phyloP scores from a whole-genome alignment of 352 stramenopile species.

The Globisporangium barbulae region DNA sequence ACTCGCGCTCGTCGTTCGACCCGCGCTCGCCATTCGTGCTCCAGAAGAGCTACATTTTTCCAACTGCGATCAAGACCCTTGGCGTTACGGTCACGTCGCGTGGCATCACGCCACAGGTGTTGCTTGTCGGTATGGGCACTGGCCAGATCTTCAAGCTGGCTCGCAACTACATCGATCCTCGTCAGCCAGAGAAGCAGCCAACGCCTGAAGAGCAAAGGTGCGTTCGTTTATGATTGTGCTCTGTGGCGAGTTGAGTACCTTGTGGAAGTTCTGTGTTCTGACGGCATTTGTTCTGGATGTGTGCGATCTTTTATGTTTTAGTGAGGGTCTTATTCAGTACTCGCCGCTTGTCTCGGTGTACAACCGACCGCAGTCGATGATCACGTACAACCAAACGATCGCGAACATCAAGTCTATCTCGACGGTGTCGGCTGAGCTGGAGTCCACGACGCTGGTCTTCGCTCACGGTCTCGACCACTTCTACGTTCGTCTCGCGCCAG shows the following conservation, averaged over 20 bases:
- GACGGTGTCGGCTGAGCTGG: slow-evolving; percentile 83
- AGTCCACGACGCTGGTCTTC: slow-evolving; percentile 95
- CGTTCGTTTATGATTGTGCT: slow-evolving; percentile 17
- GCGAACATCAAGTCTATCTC: slow-evolving; percentile 68
- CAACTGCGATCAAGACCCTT: slow-evolving; percentile 87
- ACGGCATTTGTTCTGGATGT: not conserved
- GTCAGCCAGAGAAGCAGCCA: slow-evolving; percentile 90
- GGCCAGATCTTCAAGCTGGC: slow-evolving; percentile 93
- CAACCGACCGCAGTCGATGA: slow-evolving; percentile 76
- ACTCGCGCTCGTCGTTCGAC: slow-evolving; percentile 92
- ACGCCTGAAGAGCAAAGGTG: slow-evolving; percentile 77
- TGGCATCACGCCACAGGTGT: slow-evolving; percentile 94
- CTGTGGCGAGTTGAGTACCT: not conserved
- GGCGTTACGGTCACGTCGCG: slow-evolving; percentile 91
- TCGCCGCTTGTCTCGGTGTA: slow-evolving; percentile 88
- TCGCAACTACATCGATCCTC: slow-evolving; percentile 91
- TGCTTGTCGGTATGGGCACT: slow-evolving; percentile 91
- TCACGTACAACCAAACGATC: slow-evolving; percentile 92
- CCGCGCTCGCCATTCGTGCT: slow-evolving; percentile 88
- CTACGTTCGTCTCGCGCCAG: slow-evolving; percentile 91
- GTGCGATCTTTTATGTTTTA: slow-evolving; percentile 13
- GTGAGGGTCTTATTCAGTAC: slow-evolving; percentile 87
- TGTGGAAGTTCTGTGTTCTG: not conserved
- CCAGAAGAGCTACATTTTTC: slow-evolving; percentile 94
- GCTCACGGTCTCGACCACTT: slow-evolving; percentile 93